Evolutionary conservation across 2,329 filamentous ascomycete species (phyloP), one percentile per base, ranked within the genome.

Genomic region (Stachybotrys chartarum): DNA sequence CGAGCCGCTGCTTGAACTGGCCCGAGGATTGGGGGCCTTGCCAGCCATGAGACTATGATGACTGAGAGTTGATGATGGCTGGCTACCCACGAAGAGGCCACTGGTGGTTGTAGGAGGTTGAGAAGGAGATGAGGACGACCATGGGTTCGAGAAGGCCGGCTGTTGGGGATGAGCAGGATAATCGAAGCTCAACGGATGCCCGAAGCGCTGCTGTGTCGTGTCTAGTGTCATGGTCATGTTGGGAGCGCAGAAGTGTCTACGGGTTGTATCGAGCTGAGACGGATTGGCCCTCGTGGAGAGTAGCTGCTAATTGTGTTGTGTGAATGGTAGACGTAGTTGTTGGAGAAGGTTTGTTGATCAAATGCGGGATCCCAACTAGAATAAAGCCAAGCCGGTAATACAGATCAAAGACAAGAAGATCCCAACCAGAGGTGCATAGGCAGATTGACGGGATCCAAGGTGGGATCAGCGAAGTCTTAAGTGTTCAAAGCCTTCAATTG

Each of bases 191-290:
- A 96, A 74, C 70, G 81, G 75, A 68, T 80, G 83, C 68, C 82
- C 89, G 76, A 88, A 90, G 72, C 84, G 84, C 78, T 85, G 90
- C 76, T 93, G 91, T 73, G 91, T 89, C 68, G 85, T 85, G 77
- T 96, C 91, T 78, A 96, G 84, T 73, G 92, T 90, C 91, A 96
- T 96, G 77, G 91, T 94, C 91, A 96, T 96, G 73, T 73, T 84
- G 76, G 63, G 24, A 55, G 57, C 57, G 50, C 55, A 48, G 54
- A 55, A 53, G 55, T 50, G 58, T 55, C 57, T 55, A 30, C 57
- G 61, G 58, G 3, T 47, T n/a, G 10, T n/a, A 17, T 47, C 10
- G 11, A 12, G 10, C 17, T 47, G 45, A 24, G 16, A 47, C 6
- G 7, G 45, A 24, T 8, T 12, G 45, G 48, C 51, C 57, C 54